Evolutionary conservation across 345 rosid species (phyloP).

Genomic region (Brassica rapa): DNA sequence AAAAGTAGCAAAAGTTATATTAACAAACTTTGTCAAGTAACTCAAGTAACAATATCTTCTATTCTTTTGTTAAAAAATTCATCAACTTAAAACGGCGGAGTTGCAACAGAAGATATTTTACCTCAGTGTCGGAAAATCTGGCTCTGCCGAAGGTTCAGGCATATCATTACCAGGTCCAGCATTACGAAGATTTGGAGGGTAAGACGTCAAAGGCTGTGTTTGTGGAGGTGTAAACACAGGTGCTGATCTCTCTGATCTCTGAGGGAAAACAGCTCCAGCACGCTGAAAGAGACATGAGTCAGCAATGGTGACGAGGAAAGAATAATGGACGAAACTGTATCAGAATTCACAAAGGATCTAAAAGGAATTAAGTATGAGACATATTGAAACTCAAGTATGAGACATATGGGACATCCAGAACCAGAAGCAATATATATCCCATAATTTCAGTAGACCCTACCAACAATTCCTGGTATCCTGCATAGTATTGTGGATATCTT

Average conservation of each 20-base stretch:
- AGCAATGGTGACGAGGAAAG: constrained; percentile 18
- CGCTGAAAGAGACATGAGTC: constrained; percentile 61
- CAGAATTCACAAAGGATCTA: constrained; percentile 12
- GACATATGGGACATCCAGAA: no score
- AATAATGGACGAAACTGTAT: no score
- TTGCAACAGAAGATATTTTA: constrained; percentile 33
- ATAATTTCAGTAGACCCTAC: constrained; percentile 49
- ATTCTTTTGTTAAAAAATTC: background rate
- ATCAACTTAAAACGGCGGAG: constrained; percentile 12
- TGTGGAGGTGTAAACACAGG: constrained; percentile 96
- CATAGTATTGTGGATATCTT: constrained; percentile 97
- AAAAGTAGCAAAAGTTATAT: background rate
- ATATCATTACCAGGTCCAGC: constrained; percentile 57
- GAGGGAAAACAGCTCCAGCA: constrained; percentile 98
- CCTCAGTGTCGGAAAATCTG: constrained; percentile 94
- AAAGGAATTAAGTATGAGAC: no score
- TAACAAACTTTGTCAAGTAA: background rate
- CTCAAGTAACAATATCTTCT: constrained; percentile 2
- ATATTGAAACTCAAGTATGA: no score
- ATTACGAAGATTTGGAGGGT: constrained; percentile 75
- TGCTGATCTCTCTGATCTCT: constrained; percentile 81
- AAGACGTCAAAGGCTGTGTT: constrained; percentile 83
- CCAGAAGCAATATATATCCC: constrained; percentile 9
- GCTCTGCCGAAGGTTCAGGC: constrained; percentile 74
- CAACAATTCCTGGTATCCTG: constrained; percentile 96